Percentiles rank a stretch among this genome's conserved stretches.
phyloP scores from a whole-genome alignment of 2,329 filamentous ascomycete species.

The Colletotrichum scovillei region DNA sequence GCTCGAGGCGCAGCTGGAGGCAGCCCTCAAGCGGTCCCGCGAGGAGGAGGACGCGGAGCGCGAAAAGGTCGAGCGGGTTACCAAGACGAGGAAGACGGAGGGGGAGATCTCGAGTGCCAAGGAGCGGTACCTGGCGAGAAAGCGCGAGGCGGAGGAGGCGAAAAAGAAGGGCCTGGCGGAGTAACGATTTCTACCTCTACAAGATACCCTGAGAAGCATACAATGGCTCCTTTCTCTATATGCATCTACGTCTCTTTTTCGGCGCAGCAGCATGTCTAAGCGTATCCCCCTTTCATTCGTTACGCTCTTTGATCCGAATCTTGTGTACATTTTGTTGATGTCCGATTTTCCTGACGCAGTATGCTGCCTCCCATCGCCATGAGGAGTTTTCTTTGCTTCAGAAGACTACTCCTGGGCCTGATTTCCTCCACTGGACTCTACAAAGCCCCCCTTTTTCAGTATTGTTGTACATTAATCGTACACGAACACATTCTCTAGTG shows the following conservation, averaged over 20 bases:
- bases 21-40: constrained; percentile 76
- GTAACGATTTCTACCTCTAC: constrained; percentile 26
- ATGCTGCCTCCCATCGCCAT: no score
- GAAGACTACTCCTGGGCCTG: no score
- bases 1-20: constrained; percentile 82
- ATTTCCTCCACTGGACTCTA: constrained; percentile 1
- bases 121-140: constrained; percentile 83
- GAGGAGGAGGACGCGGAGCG: constrained; percentile 74
- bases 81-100: constrained; percentile 83
- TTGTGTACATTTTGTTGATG: constrained; percentile 14
- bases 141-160: constrained; percentile 78
- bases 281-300: not conserved
- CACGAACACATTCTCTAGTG: not conserved
- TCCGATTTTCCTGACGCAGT: not conserved
- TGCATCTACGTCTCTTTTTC: not conserved
- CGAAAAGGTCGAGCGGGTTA: constrained; percentile 70
- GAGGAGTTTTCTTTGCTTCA: no score
- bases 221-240: constrained; percentile 4
- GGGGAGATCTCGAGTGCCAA: constrained; percentile 81
- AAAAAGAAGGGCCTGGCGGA: constrained; percentile 61
- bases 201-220: constrained; percentile 43
- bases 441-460: not conserved
- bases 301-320: not conserved
- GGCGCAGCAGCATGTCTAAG: not conserved
- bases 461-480: constrained; percentile 31